These are phyloP conservation scores for Penicillium digitatum DNA, from an alignment of 2,329 filamentous ascomycete species.

Conservation along the genomic window DNA sequence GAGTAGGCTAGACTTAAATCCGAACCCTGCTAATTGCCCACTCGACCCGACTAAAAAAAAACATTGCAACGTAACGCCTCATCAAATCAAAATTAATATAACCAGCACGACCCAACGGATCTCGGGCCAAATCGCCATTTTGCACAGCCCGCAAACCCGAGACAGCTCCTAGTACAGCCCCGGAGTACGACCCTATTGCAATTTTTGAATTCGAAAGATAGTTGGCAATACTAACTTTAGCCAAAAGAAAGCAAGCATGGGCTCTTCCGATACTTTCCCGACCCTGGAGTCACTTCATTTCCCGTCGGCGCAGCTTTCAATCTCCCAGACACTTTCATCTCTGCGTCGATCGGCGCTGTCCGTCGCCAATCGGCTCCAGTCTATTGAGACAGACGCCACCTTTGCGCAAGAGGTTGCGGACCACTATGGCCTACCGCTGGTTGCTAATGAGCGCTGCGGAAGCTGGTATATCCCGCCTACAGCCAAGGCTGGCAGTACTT, in stretches of 20 bases:
- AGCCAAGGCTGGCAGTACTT: constrained; percentile 68
- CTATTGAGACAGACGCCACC: constrained; percentile 69
- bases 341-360: constrained; percentile 74
- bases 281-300: constrained; percentile 50
- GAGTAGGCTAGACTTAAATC: no score
- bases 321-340: constrained; percentile 65
- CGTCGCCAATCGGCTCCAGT: constrained; percentile 74
- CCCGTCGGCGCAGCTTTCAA: constrained; percentile 55
- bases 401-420: constrained; percentile 63
- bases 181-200: constrained; percentile 3
- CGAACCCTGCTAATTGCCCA: constrained; percentile 13
- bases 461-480: constrained; percentile 81
- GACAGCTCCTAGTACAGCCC: constrained; percentile 6
- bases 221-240: neutral
- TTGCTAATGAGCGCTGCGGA: constrained; percentile 93
- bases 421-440: constrained; percentile 59
- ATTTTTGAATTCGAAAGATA: constrained; percentile 5
- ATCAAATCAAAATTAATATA: neutral
- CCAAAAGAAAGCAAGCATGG: constrained; percentile 21
- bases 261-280: constrained; percentile 29
- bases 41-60: neutral
- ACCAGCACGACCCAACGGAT: neutral
- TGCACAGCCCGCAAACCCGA: neutral
- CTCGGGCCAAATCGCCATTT: neutral
- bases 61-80: neutral